phyloP scores from a whole-genome alignment of 148 eudicot genomes.

The Chenopodium quinoa region DNA sequence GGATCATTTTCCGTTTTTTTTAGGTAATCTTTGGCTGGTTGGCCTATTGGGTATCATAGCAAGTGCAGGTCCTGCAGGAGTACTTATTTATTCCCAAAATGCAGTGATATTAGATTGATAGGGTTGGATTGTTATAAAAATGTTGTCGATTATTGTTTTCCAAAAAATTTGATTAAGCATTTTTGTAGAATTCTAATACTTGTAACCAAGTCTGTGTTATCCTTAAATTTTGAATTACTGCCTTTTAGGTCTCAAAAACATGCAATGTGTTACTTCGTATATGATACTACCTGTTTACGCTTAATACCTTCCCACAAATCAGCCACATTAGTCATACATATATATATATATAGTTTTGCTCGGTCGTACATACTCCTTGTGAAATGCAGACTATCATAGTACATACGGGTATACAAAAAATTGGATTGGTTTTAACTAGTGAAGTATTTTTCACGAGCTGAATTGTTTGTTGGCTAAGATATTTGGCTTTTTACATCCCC shows the following conservation, averaged over 20 bases:
- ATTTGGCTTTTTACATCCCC: no score
- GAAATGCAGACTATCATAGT: no score
- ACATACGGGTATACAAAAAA: no score
- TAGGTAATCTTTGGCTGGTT: background rate
- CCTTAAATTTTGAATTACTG: conserved; percentile 2
- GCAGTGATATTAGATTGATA: conserved; percentile 1
- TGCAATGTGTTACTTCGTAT: no score
- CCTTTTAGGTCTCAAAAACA: background rate
- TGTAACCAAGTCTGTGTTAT: background rate
- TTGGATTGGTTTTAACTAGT: no score
- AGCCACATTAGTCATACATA: no score
- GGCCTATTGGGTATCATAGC: background rate
- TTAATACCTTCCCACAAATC: no score
- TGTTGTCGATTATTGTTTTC: background rate
- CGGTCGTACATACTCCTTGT: no score
- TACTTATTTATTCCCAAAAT: background rate
- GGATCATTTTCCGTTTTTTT: background rate
- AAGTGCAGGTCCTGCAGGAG: conserved; percentile 13
- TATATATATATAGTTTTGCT: no score
- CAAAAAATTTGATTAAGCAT: background rate
- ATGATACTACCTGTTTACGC: no score
- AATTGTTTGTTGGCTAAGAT: no score
- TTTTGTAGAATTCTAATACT: background rate
- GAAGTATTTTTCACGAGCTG: no score
- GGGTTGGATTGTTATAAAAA: background rate